These are phyloP conservation scores for Delitschia confertaspora DNA, from an alignment of 495 filamentous ascomycete species.

Conservation along the genomic window DNA sequence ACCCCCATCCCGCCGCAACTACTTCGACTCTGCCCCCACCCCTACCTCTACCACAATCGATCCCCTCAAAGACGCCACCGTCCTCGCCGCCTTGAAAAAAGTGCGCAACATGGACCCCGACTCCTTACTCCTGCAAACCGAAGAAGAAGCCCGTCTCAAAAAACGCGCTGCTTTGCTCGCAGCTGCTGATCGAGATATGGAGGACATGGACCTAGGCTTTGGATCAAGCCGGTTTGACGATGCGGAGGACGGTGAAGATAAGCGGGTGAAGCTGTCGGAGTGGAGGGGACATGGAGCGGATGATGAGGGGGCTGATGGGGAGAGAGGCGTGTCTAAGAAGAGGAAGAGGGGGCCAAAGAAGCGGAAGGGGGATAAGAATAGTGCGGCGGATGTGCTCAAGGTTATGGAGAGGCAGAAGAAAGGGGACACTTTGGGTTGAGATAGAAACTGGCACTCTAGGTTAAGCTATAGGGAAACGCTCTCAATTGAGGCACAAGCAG, in stretches of 20 bases:
- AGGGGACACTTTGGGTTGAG: slow-evolving; percentile 8
- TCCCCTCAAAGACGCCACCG: slow-evolving; percentile 61
- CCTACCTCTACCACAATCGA: slow-evolving; percentile 35
- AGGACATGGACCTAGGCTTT: slow-evolving; percentile 92
- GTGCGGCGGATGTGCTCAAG: slow-evolving; percentile 66
- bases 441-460: too few species aligned
- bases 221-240: slow-evolving; percentile 76
- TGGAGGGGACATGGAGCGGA: slow-evolving; percentile 45
- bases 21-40: slow-evolving; percentile 44
- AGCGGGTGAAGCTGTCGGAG: slow-evolving; percentile 55
- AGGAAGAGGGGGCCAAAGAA: slow-evolving; percentile 79
- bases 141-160: slow-evolving; percentile 36
- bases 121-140: slow-evolving; percentile 34
- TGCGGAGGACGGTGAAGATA: slow-evolving; percentile 62
- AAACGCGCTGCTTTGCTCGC: slow-evolving; percentile 68
- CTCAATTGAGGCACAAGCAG: too few species aligned
- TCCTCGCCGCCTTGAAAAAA: slow-evolving; percentile 77
- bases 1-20: slow-evolving; percentile 37
- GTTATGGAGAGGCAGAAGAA: slow-evolving; percentile 63
- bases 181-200: slow-evolving; percentile 69
- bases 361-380: slow-evolving; percentile 77
- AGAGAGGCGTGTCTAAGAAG: slow-evolving; percentile 49
- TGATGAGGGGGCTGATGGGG: slow-evolving; percentile 41
- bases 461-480: too few species aligned
- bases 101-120: slow-evolving; percentile 62